Percentiles rank a stretch among this genome's conserved stretches.
Evolutionary conservation across 108 stramenopile genomes (phyloP).

Genomic region (Aurantiochytrium sp.): DNA sequence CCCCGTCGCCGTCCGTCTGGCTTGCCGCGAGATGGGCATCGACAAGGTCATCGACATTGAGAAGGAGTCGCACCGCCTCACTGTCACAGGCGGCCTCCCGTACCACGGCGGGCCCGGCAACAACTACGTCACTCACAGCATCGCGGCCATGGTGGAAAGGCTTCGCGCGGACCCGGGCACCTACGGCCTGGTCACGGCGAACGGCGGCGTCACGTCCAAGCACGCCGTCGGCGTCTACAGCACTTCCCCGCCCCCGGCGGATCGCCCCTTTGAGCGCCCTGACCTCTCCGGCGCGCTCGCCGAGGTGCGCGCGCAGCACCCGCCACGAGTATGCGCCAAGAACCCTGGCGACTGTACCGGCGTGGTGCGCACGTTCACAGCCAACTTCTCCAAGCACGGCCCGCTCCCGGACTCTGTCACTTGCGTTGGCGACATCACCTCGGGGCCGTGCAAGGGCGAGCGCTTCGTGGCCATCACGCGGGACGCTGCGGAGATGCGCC

Average conservation of each 20-base stretch:
- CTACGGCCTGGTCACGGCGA: background rate
- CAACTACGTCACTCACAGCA: background rate
- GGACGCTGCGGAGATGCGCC: background rate
- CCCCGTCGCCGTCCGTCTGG: background rate
- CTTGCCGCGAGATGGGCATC: conserved; percentile 2
- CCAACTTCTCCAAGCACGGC: background rate
- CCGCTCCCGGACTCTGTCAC: background rate
- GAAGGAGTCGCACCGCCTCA: background rate
- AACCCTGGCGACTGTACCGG: conserved; percentile 10
- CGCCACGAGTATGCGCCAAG: background rate
- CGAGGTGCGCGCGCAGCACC: background rate
- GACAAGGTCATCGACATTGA: background rate
- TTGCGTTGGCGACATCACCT: background rate
- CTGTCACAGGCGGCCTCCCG: conserved; percentile 26
- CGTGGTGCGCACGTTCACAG: background rate
- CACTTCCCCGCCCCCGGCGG: background rate
- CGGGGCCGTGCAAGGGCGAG: background rate
- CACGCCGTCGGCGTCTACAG: conserved; percentile 9
- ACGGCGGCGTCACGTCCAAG: conserved; percentile 9
- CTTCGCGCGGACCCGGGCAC: background rate
- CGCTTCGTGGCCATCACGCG: background rate
- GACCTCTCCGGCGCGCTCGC: background rate
- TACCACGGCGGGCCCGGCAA: conserved; percentile 12
- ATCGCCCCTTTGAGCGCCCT: background rate
- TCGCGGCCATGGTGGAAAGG: background rate